Conservation (phyloP, 192 early-diverging fungal genomes). For the Geranomyces variabilis region DNA sequence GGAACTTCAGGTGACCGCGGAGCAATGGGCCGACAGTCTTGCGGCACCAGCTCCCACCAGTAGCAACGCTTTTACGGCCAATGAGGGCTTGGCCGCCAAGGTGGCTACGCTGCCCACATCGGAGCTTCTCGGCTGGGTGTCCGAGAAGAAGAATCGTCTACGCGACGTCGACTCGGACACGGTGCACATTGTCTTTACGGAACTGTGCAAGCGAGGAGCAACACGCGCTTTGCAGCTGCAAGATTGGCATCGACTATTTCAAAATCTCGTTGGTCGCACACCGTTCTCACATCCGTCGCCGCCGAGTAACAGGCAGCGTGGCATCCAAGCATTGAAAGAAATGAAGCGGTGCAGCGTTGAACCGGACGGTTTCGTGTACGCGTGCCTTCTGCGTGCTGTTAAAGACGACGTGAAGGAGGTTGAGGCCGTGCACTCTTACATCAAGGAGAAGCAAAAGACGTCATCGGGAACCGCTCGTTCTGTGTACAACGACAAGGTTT, state of each 20-base stretch:
- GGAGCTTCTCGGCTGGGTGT: slow-evolving; percentile 4
- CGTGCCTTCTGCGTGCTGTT: slow-evolving; percentile 19
- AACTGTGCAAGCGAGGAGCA: neutral
- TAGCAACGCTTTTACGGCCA: no score
- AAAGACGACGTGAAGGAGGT: slow-evolving; percentile 29
- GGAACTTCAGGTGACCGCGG: no score
- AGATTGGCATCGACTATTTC: slow-evolving; percentile 31
- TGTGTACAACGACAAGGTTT: slow-evolving; percentile 3
- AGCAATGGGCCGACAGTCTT: no score
- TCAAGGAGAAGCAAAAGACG: neutral
- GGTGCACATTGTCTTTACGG: slow-evolving; percentile 2
- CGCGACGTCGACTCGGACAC: slow-evolving; percentile 10
- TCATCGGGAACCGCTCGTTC: neutral
- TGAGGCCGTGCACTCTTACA: slow-evolving; percentile 4
- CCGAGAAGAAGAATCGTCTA: slow-evolving; percentile 13
- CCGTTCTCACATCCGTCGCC: slow-evolving; percentile 9
- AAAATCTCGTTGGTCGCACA: slow-evolving; percentile 8
- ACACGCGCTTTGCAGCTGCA: slow-evolving; percentile 7
- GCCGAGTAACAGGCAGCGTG: neutral
- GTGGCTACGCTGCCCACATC: no score
- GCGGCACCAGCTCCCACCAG: no score
- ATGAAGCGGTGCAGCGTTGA: slow-evolving; percentile 13
- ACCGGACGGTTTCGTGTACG: slow-evolving; percentile 26
- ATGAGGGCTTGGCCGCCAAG: no score
- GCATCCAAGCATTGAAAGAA: slow-evolving; percentile 1